Percentiles rank a stretch among this genome's conserved stretches.
phyloP scores from a whole-genome alignment of 345 rosid genomes.

The Euphorbia lathyris region DNA sequence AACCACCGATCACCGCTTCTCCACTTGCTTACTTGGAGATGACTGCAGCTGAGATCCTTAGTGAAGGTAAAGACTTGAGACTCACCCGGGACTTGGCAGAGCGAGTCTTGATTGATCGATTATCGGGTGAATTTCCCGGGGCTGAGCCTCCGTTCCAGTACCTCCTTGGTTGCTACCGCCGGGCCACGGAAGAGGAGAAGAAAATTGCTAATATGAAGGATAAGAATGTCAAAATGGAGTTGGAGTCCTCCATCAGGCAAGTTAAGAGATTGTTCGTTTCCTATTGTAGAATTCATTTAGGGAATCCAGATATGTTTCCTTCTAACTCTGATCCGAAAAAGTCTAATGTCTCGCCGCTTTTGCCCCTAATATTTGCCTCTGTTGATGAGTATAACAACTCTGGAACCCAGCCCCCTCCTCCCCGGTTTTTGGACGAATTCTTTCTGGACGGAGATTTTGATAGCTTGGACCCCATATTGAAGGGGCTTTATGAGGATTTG shows the following conservation, averaged over 20 bases:
- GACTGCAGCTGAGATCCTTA: slow-evolving; percentile 92
- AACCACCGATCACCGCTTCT: slow-evolving; percentile 38
- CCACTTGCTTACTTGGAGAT: slow-evolving; percentile 63
- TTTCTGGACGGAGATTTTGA: slow-evolving; percentile 78
- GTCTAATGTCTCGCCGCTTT: slow-evolving; percentile 49
- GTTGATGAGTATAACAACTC: slow-evolving; percentile 45
- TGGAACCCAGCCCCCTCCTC: slow-evolving; percentile 38
- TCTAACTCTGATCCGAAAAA: slow-evolving; percentile 18
- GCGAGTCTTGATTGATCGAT: slow-evolving; percentile 76
- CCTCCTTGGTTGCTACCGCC: slow-evolving; percentile 70
- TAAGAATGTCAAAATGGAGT: slow-evolving; percentile 53
- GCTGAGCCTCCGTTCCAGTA: slow-evolving; percentile 68
- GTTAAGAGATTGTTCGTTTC: slow-evolving; percentile 70
- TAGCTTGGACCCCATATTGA: slow-evolving; percentile 69
- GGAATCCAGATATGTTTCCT: slow-evolving; percentile 64
- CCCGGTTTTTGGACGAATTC: slow-evolving; percentile 81
- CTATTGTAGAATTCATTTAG: slow-evolving; percentile 72
- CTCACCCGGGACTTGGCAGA: slow-evolving; percentile 78
- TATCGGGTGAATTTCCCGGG: slow-evolving; percentile 56
- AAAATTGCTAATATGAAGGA: slow-evolving; percentile 87
- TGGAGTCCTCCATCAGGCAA: slow-evolving; percentile 58
- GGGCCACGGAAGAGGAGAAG: slow-evolving; percentile 73
- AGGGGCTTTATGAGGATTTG: slow-evolving; percentile 82
- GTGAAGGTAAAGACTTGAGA: slow-evolving; percentile 69
- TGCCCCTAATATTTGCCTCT: slow-evolving; percentile 65